phyloP scores from a whole-genome alignment of 768 basidiomycete species.

The Exsudoporus frostii region DNA sequence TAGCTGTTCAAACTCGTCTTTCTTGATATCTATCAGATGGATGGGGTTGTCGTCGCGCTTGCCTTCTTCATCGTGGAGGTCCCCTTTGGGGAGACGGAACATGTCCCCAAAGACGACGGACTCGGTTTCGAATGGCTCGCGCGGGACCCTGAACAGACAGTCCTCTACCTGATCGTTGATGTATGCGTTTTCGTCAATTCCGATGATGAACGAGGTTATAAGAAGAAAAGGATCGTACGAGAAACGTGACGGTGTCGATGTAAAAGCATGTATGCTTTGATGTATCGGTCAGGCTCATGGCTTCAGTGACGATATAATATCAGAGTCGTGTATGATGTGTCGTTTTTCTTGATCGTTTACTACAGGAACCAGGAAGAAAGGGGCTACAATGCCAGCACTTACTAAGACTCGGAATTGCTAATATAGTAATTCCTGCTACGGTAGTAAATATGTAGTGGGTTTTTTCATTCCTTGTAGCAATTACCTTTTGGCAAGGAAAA shows the following conservation, averaged over 20 bases:
- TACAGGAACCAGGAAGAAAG: not conserved
- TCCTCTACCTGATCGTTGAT: slow-evolving; percentile 17
- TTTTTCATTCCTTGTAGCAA: too few species aligned
- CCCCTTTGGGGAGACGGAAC: slow-evolving; percentile 15
- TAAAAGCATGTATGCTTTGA: slow-evolving; percentile 7
- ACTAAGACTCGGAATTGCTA: too few species aligned
- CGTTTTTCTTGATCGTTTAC: too few species aligned
- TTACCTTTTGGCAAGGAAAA: too few species aligned
- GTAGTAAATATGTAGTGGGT: too few species aligned
- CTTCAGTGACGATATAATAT: not conserved
- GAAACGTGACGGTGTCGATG: slow-evolving; percentile 12
- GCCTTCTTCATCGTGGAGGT: slow-evolving; percentile 6
- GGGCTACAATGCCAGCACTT: too few species aligned
- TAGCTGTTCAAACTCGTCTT: slow-evolving; percentile 17
- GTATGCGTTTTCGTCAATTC: not conserved
- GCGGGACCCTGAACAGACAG: slow-evolving; percentile 19
- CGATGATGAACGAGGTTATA: not conserved
- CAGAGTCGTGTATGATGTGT: not conserved
- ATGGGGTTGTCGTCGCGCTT: slow-evolving; percentile 15
- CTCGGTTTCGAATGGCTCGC: slow-evolving; percentile 12
- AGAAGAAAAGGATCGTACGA: not conserved
- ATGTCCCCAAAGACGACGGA: slow-evolving; percentile 20
- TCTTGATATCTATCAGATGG: slow-evolving; percentile 8
- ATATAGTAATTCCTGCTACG: too few species aligned
- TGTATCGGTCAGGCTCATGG: not conserved